A percentile compares a stretch with the other conserved stretches of the same genome.
Conservation (phyloP, 768 basidiomycete species). For the Mycena capillaripes region DNA sequence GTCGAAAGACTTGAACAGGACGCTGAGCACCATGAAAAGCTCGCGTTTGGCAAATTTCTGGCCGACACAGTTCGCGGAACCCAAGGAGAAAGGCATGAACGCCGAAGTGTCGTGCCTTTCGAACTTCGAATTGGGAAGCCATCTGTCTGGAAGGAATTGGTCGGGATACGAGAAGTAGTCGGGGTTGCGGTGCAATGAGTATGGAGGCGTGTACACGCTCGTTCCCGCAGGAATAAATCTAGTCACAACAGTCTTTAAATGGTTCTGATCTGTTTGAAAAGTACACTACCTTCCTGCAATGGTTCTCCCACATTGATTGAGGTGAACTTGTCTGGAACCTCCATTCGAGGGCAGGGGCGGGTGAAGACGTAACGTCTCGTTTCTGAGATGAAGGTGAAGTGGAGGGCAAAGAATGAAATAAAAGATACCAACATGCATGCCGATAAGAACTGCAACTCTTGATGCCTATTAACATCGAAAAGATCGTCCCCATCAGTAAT, state of each 20-base stretch:
- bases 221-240: slow-evolving; percentile 64
- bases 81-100: slow-evolving; percentile 59
- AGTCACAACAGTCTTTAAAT: neutral
- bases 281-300: slow-evolving; percentile 4
- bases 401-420: neutral
- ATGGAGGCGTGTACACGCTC: slow-evolving; percentile 56
- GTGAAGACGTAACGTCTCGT: slow-evolving; percentile 63
- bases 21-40: slow-evolving; percentile 54
- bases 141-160: slow-evolving; percentile 58
- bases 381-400: slow-evolving; percentile 48
- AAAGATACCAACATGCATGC: slow-evolving; percentile 49
- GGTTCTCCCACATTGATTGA: neutral
- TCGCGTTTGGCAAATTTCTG: slow-evolving; percentile 58
- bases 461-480: slow-evolving; percentile 41
- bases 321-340: slow-evolving; percentile 47
- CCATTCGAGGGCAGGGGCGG: slow-evolving; percentile 62
- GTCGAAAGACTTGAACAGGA: slow-evolving; percentile 55
- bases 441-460: slow-evolving; percentile 50
- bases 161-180: slow-evolving; percentile 63
- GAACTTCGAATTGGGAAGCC: slow-evolving; percentile 42
- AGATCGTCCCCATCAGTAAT: slow-evolving; percentile 39
- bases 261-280: neutral
- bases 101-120: slow-evolving; percentile 45
- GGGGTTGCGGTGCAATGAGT: slow-evolving; percentile 61
- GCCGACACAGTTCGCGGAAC: slow-evolving; percentile 58